Percentiles rank a stretch among this genome's conserved stretches.
Conservation (phyloP, 805 yeast species). For the Torulaspora gathmanii region DNA sequence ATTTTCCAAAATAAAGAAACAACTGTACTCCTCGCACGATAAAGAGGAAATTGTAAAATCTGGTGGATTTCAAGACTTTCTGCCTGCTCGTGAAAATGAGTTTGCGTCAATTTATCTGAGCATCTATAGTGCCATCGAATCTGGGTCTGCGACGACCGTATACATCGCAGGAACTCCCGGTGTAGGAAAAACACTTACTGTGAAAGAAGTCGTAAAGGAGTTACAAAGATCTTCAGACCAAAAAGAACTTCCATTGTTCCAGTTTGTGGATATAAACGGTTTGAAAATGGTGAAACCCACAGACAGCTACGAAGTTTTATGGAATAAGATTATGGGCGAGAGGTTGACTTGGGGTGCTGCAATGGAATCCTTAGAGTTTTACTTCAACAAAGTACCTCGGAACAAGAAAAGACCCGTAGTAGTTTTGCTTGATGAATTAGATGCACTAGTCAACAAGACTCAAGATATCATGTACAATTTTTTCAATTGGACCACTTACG, state of each 20-base stretch:
- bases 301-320: conserved; percentile 74
- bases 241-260: conserved; percentile 47
- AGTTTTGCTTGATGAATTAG: conserved; percentile 86
- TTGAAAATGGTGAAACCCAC: conserved; percentile 75
- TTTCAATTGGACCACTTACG: conserved; percentile 94
- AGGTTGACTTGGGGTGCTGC: conserved; percentile 61
- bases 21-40: conserved; percentile 42
- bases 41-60: conserved; percentile 39
- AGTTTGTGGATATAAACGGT: conserved; percentile 85
- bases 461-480: conserved; percentile 91
- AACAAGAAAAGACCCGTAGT: conserved; percentile 46
- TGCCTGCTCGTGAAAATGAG: conserved; percentile 87
- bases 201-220: conserved; percentile 76
- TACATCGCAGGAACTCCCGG: conserved; percentile 98
- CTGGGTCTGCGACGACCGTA: conserved; percentile 73
- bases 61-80: conserved; percentile 40
- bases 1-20: conserved; percentile 34
- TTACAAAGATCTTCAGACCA: conserved; percentile 43
- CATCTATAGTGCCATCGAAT: conserved; percentile 64
- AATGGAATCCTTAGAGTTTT: conserved; percentile 61
- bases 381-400: conserved; percentile 45
- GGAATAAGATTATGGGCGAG: conserved; percentile 67
- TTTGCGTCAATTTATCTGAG: conserved; percentile 63
- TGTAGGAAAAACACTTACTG: conserved; percentile 93
- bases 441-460: conserved; percentile 73